A percentile compares a stretch with the other conserved stretches of the same genome.
These are phyloP conservation scores for Oleoguttula mirabilis DNA, from an alignment of 495 filamentous ascomycete species.

Conservation along the genomic window DNA sequence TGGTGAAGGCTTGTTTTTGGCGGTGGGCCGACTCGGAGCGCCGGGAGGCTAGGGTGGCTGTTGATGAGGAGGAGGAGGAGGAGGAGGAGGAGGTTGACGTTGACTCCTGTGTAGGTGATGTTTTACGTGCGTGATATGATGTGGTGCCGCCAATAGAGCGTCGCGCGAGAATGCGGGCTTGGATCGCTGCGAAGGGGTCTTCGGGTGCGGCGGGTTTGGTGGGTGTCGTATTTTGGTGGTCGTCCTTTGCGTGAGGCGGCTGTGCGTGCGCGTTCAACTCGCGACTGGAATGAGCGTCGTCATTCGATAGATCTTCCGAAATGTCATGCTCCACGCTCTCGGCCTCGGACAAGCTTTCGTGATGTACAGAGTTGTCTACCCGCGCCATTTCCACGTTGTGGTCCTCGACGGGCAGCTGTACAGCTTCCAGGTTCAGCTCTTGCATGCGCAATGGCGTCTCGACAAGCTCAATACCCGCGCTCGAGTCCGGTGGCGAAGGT, in stretches of 20 bases:
- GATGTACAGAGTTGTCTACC: too few relatives aligned
- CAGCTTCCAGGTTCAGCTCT: too few relatives aligned
- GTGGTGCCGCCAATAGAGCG: conserved; percentile 17
- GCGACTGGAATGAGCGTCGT: neutral
- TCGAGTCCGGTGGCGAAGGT: conserved; percentile 20
- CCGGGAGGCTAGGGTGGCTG: conserved; percentile 39
- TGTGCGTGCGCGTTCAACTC: too few relatives aligned
- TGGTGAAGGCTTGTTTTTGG: conserved; percentile 48
- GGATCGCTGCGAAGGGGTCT: conserved; percentile 20
- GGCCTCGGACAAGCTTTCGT: too few relatives aligned
- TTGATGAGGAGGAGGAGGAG: conserved; percentile 8
- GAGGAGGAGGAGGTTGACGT: conserved; percentile 5
- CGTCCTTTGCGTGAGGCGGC: too few relatives aligned
- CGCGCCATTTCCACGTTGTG: too few relatives aligned
- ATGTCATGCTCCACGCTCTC: neutral
- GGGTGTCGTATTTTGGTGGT: too few relatives aligned
- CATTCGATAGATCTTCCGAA: too few relatives aligned
- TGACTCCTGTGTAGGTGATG: neutral
- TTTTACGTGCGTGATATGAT: neutral
- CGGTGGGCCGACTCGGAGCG: conserved; percentile 22
- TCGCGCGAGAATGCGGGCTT: conserved; percentile 20
- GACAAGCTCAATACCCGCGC: conserved; percentile 8
- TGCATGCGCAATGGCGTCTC: conserved; percentile 2
- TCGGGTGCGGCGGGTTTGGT: too few relatives aligned
- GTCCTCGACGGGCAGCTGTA: too few relatives aligned